phyloP scores from a whole-genome alignment of 2,329 filamentous ascomycete genomes.

The Dactylellina parvicollis region DNA sequence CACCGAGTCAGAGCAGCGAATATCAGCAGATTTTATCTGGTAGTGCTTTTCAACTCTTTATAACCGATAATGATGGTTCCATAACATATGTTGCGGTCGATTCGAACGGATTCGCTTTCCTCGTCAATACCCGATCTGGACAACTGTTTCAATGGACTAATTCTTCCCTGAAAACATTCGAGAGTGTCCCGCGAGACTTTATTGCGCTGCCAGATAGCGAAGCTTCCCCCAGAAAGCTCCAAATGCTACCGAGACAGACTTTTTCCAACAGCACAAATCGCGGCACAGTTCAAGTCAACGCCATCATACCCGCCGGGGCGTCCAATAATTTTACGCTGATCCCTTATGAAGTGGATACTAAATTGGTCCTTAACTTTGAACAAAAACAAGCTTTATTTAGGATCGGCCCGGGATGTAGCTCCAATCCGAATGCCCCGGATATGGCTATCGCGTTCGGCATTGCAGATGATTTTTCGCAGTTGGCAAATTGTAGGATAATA shows the following conservation, averaged over 20 bases:
- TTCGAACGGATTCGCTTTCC: constrained; percentile 6
- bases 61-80: constrained; percentile 1
- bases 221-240: background rate
- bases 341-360: background rate
- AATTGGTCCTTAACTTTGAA: constrained; percentile 4
- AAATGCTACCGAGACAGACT: background rate
- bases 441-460: constrained; percentile 9
- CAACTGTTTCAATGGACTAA: constrained; percentile 13
- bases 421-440: background rate
- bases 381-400: constrained; percentile 7
- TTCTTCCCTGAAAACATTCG: background rate
- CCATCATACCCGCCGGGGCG: constrained; percentile 2
- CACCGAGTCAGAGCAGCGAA: background rate
- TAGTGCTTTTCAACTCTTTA: constrained; percentile 15
- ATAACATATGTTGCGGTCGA: constrained; percentile 5
- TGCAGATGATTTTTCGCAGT: constrained; percentile 7
- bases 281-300: constrained; percentile 1
- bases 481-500: background rate
- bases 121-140: background rate
- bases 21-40: constrained; percentile 6
- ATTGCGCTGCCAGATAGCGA: constrained; percentile 2
- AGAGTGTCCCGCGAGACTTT: background rate
- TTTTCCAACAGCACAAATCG: constrained; percentile 6
- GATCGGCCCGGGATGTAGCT: background rate
- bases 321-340: constrained; percentile 25